These are phyloP conservation scores for Rhizopogon vesiculosus DNA, from an alignment of 768 basidiomycete genomes.

Conservation along the genomic window DNA sequence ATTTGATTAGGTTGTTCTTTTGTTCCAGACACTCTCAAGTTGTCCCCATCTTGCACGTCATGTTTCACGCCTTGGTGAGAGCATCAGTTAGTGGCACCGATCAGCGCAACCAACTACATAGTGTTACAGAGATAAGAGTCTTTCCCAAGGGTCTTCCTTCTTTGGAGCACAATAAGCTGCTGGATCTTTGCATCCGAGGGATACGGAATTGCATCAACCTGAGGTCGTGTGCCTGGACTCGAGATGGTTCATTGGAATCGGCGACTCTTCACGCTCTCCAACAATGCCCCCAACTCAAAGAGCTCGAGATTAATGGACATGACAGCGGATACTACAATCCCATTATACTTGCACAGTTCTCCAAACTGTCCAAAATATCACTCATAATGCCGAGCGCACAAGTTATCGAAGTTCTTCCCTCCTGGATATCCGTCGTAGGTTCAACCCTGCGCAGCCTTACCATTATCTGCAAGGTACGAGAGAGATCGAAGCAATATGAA, in stretches of 20 bases:
- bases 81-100: conserved; percentile 14
- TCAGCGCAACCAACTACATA: background rate
- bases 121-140: conserved; percentile 57
- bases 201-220: conserved; percentile 61
- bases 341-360: conserved; percentile 42
- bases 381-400: conserved; percentile 69
- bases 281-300: conserved; percentile 36
- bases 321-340: conserved; percentile 52
- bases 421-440: conserved; percentile 47
- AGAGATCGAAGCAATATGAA: background rate
- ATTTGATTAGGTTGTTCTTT: conserved; percentile 43
- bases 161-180: conserved; percentile 27
- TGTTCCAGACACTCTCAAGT: conserved; percentile 58
- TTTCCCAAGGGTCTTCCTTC: conserved; percentile 53
- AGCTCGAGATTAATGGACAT: conserved; percentile 72
- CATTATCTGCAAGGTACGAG: conserved; percentile 63
- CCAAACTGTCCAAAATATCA: conserved; percentile 48
- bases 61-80: conserved; percentile 53
- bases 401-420: conserved; percentile 44
- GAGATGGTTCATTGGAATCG: conserved; percentile 68
- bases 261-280: conserved; percentile 51
- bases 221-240: conserved; percentile 69
- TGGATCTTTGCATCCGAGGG: conserved; percentile 40
- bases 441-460: conserved; percentile 51
- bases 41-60: conserved; percentile 52